Evolutionary conservation across 805 yeast species (phyloP).

Genomic region (Helenozyma baotianmanensis): DNA sequence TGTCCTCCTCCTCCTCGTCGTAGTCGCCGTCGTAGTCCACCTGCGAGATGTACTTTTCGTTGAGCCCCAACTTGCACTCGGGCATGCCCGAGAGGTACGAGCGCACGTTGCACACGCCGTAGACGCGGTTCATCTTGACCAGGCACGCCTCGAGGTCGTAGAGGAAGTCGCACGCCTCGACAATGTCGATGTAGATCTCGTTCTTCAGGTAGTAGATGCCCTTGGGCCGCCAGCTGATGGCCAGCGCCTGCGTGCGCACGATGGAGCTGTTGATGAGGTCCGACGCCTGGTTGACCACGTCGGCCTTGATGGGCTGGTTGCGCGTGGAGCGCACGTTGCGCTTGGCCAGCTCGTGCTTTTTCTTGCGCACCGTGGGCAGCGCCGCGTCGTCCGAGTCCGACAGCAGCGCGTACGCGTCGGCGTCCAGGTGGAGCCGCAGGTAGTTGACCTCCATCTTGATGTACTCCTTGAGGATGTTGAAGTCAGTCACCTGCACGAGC

Average conservation of each 20-base stretch:
- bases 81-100: slow-evolving; percentile 45
- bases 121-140: slow-evolving; percentile 29
- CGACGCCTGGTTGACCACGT: slow-evolving; percentile 21
- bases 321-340: slow-evolving; percentile 31
- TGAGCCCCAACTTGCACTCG: slow-evolving; percentile 36
- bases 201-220: slow-evolving; percentile 42
- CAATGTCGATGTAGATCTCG: slow-evolving; percentile 39
- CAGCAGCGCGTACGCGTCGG: slow-evolving; percentile 3
- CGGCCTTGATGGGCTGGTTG: slow-evolving; percentile 33
- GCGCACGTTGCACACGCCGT: slow-evolving; percentile 31
- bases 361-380: slow-evolving; percentile 7
- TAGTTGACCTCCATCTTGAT: slow-evolving; percentile 50
- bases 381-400: slow-evolving; percentile 5
- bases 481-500: slow-evolving; percentile 78
- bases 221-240: slow-evolving; percentile 42
- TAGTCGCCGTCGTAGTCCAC: slow-evolving; percentile 21
- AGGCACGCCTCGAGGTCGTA: slow-evolving; percentile 27
- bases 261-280: slow-evolving; percentile 58
- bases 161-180: slow-evolving; percentile 35
- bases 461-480: slow-evolving; percentile 71
- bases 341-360: neutral
- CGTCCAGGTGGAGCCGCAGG: slow-evolving; percentile 11
- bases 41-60: slow-evolving; percentile 34
- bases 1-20: slow-evolving; percentile 8
- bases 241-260: slow-evolving; percentile 68